Evolutionary conservation across 2,329 filamentous ascomycete species (phyloP), one percentile per base, ranked within the genome.

Genomic region (Parafenestella ontariensis): DNA sequence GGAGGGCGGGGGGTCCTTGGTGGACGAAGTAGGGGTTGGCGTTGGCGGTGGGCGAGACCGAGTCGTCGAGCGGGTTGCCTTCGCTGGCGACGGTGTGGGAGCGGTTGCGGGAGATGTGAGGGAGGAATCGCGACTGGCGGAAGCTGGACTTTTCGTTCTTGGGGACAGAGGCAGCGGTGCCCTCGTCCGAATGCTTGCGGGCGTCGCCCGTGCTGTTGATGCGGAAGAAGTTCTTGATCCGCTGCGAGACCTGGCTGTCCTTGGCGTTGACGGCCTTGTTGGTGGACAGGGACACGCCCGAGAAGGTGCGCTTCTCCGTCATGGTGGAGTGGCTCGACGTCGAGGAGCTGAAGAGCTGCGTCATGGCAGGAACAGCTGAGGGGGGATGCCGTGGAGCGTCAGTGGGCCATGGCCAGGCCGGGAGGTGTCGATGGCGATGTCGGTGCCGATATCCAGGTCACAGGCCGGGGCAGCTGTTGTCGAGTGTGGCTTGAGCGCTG

Each of bases 11-110:
- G 67, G 92, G 92, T 52, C 95, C 95, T 78, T 99, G 95, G 75
- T 98, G 95, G 64, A 88, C 90, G 77, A 98, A 99, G 79, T 99
- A 99, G 17, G 95, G 95, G 75, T 99, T 99, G 61, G 92, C 94
- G 72, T 94, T 88, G 46, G 93, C 94, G 4, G 92, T 98, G 23
- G 95, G 95, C 71, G 93, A 96, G 70, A 96, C 83, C 58, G 86
- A 83, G 76, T 97, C 93, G 65, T 97, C 94, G 62, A 97, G 84
- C 54, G 89, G 86, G 73, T 97, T 92, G 66, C 93, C 93, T 78
- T 97, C 94, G 78, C 92, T 96, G 64, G 91, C 91, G 52, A 96
- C 91, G 23, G 94, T 98, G 56, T 90, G 89, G 31, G 92, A 96
- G 69, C 94, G 88, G 73, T 94, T 92, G 66, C 94, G 89, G 72